Conservation (phyloP, 78 protist genomes). For the Planoprotostelium fungivorum region DNA sequence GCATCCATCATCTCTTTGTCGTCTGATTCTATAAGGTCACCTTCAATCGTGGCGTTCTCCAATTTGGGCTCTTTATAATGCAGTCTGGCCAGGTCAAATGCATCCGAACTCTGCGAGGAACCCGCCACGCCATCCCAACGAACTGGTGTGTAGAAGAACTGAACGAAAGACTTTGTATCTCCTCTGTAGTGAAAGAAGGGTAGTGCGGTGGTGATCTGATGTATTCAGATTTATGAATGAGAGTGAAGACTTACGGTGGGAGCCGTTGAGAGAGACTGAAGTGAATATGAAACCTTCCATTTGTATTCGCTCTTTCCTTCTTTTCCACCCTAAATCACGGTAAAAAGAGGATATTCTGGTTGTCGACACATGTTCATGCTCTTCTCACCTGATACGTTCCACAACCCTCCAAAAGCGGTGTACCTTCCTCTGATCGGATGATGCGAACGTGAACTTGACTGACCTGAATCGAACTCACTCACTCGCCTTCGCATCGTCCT, state of each 20-base stretch:
- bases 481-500: no score
- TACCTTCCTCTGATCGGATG: neutral
- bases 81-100: neutral
- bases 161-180: neutral
- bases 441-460: neutral
- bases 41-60: neutral
- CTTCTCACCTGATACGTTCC: neutral
- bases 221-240: neutral
- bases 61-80: neutral
- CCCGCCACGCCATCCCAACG: neutral
- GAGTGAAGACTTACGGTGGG: neutral
- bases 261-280: neutral
- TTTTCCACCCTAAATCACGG: neutral
- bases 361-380: no score
- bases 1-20: neutral
- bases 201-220: neutral
- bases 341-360: neutral
- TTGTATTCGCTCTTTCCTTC: neutral
- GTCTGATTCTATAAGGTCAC: neutral
- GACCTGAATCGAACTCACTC: no score
- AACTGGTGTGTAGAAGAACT: neutral
- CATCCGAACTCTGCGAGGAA: neutral
- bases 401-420: neutral
- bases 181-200: neutral
- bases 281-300: neutral